Evolutionary conservation across 768 basidiomycete genomes (phyloP).

Genomic region (Cubamyces lactineus): DNA sequence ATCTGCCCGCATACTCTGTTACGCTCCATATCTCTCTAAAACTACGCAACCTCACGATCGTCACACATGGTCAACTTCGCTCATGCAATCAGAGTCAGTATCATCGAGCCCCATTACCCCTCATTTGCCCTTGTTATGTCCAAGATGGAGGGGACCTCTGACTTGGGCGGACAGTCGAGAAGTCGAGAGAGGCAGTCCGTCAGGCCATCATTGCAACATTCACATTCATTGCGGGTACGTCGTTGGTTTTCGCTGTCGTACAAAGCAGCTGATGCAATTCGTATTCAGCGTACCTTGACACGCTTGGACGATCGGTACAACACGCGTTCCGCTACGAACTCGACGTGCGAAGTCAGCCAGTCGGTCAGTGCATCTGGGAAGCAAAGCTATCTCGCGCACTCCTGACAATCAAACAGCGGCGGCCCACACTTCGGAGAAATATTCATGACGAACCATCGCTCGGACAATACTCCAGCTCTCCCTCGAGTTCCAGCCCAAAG

Average conservation of each 20-base stretch:
- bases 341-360: not conserved
- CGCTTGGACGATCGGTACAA: not conserved
- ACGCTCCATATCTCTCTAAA: not conserved
- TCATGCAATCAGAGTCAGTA: not conserved
- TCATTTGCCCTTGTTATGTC: slow-evolving; percentile 1
- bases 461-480: not conserved
- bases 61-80: not conserved
- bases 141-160: not conserved
- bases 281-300: not conserved
- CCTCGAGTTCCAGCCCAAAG: not conserved
- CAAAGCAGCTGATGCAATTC: not conserved
- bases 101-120: not conserved
- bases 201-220: not conserved
- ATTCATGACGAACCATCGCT: not conserved
- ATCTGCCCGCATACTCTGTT: not conserved
- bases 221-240: slow-evolving; percentile 2
- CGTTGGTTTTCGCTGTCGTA: not conserved
- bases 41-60: not conserved
- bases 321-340: too few relatives aligned
- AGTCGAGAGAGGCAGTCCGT: not conserved
- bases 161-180: not conserved
- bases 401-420: not conserved
- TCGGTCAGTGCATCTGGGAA: not conserved
- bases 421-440: not conserved
- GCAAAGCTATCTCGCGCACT: not conserved